A percentile compares a stretch with the other conserved stretches of the same genome.
Conservation (phyloP, 2,329 filamentous ascomycete species). For the Sporothrix mexicana region DNA sequence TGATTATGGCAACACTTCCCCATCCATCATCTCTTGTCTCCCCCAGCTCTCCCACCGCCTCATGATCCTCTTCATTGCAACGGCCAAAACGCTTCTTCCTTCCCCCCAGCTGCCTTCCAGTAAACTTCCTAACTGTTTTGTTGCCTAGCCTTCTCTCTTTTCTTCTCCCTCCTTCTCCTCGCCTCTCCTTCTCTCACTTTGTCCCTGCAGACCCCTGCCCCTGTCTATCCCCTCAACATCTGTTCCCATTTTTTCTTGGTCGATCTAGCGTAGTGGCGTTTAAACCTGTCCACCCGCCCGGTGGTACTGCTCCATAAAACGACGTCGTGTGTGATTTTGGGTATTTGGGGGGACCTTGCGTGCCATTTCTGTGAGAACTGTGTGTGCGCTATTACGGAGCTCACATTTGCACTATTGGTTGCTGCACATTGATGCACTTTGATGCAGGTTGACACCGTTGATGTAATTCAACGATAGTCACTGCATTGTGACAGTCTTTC, state of each 20-base stretch:
- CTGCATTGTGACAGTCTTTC: background rate
- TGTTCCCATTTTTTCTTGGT: slow-evolving; percentile 22
- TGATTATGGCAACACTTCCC: background rate
- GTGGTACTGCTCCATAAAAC: slow-evolving; percentile 6
- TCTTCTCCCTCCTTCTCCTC: background rate
- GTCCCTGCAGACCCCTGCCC: background rate
- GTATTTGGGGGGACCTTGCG: background rate
- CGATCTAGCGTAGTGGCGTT: slow-evolving; percentile 24
- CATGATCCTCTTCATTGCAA: slow-evolving; percentile 10
- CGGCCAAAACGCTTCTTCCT: background rate
- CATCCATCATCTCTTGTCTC: background rate
- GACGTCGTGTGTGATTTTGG: background rate
- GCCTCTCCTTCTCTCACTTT: background rate
- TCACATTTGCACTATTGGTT: background rate
- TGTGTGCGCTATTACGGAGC: background rate
- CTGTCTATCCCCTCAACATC: background rate
- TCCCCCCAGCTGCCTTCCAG: slow-evolving; percentile 5
- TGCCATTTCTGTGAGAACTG: background rate
- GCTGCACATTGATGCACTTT: background rate
- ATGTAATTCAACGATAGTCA: background rate
- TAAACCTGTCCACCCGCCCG: slow-evolving; percentile 26
- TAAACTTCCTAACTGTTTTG: background rate
- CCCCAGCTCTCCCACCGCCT: slow-evolving; percentile 2
- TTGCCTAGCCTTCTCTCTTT: background rate
- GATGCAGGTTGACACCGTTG: background rate